Evolutionary conservation across 2,329 filamentous ascomycete species (phyloP), one percentile per base, ranked within the genome.

Genomic region (Talaromyces verruculosus): DNA sequence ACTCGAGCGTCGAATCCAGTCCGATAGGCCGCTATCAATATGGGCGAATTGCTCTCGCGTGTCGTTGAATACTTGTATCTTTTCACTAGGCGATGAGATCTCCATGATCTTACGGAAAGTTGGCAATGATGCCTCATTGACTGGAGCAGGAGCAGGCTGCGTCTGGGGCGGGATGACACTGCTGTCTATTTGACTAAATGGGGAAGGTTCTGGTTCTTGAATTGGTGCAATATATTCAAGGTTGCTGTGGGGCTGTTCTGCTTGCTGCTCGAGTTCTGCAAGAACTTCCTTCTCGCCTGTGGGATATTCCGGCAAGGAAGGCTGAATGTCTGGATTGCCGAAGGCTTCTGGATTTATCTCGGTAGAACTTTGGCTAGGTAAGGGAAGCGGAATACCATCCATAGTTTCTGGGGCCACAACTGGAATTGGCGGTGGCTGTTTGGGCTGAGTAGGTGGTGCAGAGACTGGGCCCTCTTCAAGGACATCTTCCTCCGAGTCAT

Each of bases 51-150:
- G 85, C 17, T 86, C 80, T 53, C 92, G 86, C 0, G 91, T 90
- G 66, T 89, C 86, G 66, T 91, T 86, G 75, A 91, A 96, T 15
- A 88, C 89, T 51, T 84, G 82, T 67, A 95, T 91, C 22, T 93
- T 88, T 69, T 95, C 89, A 15, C 83, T 77, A 0, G 88, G 77
- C 1, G 85, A 87, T 17, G 85, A 83, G 60, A 95, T 83, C 8
- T 86, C 87, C 71, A 92, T 83, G 67, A 97, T 96, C 66, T 96
- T 90, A 61, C 88, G 87, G 78, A 96, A 93, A 1, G 85, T 81
- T 69, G 85, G 83, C 43, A 86, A 80, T 57, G 81, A 84, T 3
- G 74, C 70, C 61, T 75, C 71, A 47, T 74, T 72, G 15, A 72
- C 65, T 8, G 71, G 67, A 4, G 65, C 13, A 7, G 28, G 45